Evolutionary conservation across 306 rosid species (phyloP).

Genomic region (Carpinus viminea): DNA sequence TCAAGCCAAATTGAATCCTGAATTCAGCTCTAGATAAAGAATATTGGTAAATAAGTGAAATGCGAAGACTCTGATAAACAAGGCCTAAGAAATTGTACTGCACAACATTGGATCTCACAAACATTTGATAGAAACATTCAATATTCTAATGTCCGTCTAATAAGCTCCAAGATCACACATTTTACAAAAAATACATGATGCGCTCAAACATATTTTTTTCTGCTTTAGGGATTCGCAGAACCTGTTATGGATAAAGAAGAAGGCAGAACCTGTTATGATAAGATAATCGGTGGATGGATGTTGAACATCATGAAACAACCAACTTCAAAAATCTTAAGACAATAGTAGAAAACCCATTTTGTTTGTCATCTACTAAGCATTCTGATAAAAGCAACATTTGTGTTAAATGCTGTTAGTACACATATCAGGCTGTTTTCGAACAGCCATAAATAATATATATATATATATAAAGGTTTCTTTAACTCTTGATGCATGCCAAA

Average conservation of each 20-base stretch:
- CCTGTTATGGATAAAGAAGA: neutral
- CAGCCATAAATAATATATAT: neutral
- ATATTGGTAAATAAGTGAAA: neutral
- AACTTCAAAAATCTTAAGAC: neutral
- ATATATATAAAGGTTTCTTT: neutral
- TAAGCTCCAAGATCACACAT: neutral
- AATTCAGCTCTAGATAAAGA: neutral
- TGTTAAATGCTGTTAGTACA: neutral
- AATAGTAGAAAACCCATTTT: neutral
- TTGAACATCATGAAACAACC: neutral
- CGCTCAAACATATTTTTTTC: neutral
- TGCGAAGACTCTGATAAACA: neutral
- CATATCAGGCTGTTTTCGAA: neutral
- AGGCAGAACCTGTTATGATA: neutral
- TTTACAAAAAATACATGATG: neutral
- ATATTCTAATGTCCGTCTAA: neutral
- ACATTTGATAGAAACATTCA: neutral
- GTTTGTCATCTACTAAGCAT: neutral
- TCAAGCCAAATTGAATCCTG: neutral
- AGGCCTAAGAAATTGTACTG: neutral
- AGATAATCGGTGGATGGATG: neutral
- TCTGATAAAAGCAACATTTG: neutral
- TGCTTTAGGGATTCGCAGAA: neutral
- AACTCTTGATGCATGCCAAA: neutral
- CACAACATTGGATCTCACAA: conserved; percentile 1